phyloP scores from a whole-genome alignment of 257 asterid genomes.

The Solanum microdontum region DNA sequence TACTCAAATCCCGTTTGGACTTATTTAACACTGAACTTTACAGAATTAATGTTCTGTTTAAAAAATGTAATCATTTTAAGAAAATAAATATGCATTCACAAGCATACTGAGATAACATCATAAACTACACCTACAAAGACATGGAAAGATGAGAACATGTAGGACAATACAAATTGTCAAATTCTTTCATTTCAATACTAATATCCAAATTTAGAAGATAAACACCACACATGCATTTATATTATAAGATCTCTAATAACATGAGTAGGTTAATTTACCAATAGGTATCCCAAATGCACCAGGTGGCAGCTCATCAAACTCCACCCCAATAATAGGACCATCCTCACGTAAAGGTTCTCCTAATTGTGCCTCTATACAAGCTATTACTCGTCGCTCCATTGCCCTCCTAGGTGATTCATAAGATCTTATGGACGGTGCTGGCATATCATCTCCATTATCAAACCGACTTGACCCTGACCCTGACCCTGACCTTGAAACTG shows the following conservation, averaged over 20 bases:
- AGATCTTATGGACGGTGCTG: conserved; percentile 42
- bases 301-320: conserved; percentile 93
- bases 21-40: not conserved
- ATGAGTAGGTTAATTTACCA: conserved; percentile 30
- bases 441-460: conserved; percentile 51
- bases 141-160: not conserved
- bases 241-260: not conserved
- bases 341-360: conserved; percentile 83
- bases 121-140: not conserved
- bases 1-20: not conserved
- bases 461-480: conserved; percentile 53
- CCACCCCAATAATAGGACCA: conserved; percentile 86
- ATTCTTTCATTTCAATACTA: not conserved
- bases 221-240: not conserved
- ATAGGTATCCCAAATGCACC: conserved; percentile 96
- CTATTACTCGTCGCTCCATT: conserved; percentile 68
- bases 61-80: not conserved
- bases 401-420: conserved; percentile 52
- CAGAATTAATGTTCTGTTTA: not conserved
- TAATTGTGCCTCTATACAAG: conserved; percentile 89
- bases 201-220: not conserved
- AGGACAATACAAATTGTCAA: not conserved
- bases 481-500: conserved; percentile 54
- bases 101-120: not conserved
- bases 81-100: not conserved